Base-by-base conservation (phyloP, 371 early-diverging fungal species). In the Circinella umbellata region DNA sequence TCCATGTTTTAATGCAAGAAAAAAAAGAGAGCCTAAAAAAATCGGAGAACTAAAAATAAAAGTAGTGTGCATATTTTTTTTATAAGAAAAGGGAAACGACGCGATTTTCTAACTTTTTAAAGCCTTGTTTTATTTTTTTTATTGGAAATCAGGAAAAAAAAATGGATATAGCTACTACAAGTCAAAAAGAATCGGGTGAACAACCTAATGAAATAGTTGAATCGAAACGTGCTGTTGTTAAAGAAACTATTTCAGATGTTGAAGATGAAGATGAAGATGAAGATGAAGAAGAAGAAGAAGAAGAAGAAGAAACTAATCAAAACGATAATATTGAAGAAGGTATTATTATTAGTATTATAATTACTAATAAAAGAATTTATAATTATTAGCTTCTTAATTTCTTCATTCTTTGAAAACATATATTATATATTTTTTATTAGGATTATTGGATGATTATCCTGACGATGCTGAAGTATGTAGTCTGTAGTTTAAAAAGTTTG, bases 261-360 rank as follows among this genome's bases (percentile, higher is more conserved):
- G 57, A 57, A 57, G 57, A 57, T 7, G 57, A 57, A 10, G 57
- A 57, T 37, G 57, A 57, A n/a, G 57, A 57, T 1, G 57, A 57
- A 27, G 57, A 27, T 1, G 57, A 57, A 57, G 57, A 57, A 57
- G 57, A n/a, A 10, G 57, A 57, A 57, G 57, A 57, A n/a, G 57
- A 57, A 18, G 57, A 57, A 27, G 57, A 27, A 6, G 57, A 57
- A 18, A 4, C 3, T 27, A n/a, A 1, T 5, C 57, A 57, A 57
- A 27, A 34, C 5, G 57, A 57, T 7, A 57, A 57, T 57, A 4
- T 57, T 1, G 57, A 57, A 57, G 57, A 57, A 57, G 57, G 57
- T 57, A 57, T 42, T 42, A 11, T 11, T 11, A 42, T 42, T 6
- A 39, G 4, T 4, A 6, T 39, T 39, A 6, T 39, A 4, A 27